phyloP scores from a whole-genome alignment of 139 green algal genomes.

The Micractinium conductrix region DNA sequence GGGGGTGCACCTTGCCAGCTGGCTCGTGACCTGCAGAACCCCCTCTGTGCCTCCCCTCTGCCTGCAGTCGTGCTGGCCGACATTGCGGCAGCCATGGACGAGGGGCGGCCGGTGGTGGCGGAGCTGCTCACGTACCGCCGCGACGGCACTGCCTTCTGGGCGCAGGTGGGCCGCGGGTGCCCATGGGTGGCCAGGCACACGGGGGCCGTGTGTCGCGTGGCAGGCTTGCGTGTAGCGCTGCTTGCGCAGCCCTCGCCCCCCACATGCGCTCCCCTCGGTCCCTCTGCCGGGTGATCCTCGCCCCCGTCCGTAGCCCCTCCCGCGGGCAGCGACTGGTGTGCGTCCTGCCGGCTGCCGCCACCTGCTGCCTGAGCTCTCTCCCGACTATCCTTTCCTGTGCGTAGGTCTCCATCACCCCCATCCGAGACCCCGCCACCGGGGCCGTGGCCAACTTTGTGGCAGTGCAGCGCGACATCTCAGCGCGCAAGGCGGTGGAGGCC shows the following conservation, averaged over 20 bases:
- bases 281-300: too few species aligned
- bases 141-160: slow-evolving; percentile 92
- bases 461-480: slow-evolving; percentile 82
- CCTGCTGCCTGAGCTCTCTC: too few species aligned
- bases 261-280: too few species aligned
- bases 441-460: slow-evolving; percentile 89
- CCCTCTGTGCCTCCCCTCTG: too few species aligned
- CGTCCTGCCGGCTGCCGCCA: too few species aligned
- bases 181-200: background rate
- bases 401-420: slow-evolving; percentile 79
- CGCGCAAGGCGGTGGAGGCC: slow-evolving; percentile 53
- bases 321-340: too few species aligned
- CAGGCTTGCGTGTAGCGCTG: too few species aligned
- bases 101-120: slow-evolving; percentile 77
- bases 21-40: too few species aligned
- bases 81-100: slow-evolving; percentile 81
- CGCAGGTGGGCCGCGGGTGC: slow-evolving; percentile 81
- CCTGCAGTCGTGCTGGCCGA: slow-evolving; percentile 73
- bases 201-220: background rate
- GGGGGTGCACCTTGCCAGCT: too few species aligned
- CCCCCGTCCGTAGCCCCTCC: too few species aligned
- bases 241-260: too few species aligned
- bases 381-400: too few species aligned
- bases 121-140: slow-evolving; percentile 95
- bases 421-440: slow-evolving; percentile 76